phyloP scores from a whole-genome alignment of 2,329 filamentous ascomycete genomes.

The Aspergillus arachidicola region DNA sequence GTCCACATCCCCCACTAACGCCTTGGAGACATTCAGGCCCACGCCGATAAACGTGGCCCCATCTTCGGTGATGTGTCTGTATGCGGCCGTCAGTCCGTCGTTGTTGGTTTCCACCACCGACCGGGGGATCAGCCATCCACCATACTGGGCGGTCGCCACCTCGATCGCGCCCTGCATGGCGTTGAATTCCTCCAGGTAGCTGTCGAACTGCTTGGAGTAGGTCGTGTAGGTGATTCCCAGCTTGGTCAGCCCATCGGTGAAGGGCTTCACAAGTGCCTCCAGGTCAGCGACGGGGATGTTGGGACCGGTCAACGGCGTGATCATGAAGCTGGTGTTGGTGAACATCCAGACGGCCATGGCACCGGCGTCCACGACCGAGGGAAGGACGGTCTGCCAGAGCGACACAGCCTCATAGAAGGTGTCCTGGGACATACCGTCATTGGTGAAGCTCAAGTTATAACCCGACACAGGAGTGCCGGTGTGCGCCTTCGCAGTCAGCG shows the following conservation, averaged over 20 bases:
- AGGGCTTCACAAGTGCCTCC: slow-evolving; percentile 50
- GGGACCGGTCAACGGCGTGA: slow-evolving; percentile 53
- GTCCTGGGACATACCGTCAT: slow-evolving; percentile 38
- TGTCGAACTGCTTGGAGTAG: slow-evolving; percentile 31
- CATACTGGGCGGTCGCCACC: slow-evolving; percentile 44
- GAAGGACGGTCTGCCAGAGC: slow-evolving; percentile 51
- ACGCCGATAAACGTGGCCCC: slow-evolving; percentile 41
- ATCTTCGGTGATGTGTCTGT: slow-evolving; percentile 37
- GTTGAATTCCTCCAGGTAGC: slow-evolving; percentile 37
- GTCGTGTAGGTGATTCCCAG: slow-evolving; percentile 37
- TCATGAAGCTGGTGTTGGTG: slow-evolving; percentile 52
- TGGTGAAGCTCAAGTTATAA: slow-evolving; percentile 48
- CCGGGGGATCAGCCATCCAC: slow-evolving; percentile 39
- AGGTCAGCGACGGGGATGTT: slow-evolving; percentile 49
- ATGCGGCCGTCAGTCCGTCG: slow-evolving; percentile 32
- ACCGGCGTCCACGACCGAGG: slow-evolving; percentile 54
- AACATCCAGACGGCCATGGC: slow-evolving; percentile 54
- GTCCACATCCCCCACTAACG: slow-evolving; percentile 42
- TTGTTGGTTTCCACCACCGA: slow-evolving; percentile 37
- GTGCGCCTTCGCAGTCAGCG: slow-evolving; percentile 58
- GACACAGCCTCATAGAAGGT: slow-evolving; percentile 55
- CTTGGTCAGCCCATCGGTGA: slow-evolving; percentile 43
- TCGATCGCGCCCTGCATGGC: slow-evolving; percentile 33
- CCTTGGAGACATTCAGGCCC: slow-evolving; percentile 41
- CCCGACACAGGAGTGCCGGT: slow-evolving; percentile 48